Conservation (phyloP, 192 early-diverging fungal species). For the Phlyctochytrium arcticum region DNA sequence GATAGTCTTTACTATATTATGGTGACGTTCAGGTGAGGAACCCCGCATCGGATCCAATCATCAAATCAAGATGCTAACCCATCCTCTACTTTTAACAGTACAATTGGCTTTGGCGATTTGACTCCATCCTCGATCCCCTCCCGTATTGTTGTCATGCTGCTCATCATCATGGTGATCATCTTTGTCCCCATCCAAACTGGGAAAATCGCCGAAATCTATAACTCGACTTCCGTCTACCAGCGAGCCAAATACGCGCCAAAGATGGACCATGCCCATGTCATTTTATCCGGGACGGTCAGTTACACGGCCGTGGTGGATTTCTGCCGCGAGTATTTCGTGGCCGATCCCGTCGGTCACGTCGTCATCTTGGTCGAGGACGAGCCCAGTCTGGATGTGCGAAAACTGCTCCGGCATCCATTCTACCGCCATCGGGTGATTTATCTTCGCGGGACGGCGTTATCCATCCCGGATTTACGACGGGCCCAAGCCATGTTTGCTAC, state of each 20-base stretch:
- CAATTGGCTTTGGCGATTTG: constrained; percentile 55
- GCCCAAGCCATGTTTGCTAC: constrained; percentile 38
- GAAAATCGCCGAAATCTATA: constrained; percentile 50
- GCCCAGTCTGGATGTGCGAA: constrained; percentile 32
- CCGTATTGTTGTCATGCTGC: constrained; percentile 46
- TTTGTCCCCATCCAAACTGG: constrained; percentile 48
- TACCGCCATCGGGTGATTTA: constrained; percentile 39
- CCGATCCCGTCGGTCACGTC: constrained; percentile 29
- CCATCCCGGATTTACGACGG: constrained; percentile 33
- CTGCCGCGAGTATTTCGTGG: constrained; percentile 47
- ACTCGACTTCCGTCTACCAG: constrained; percentile 38
- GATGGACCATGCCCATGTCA: constrained; percentile 34
- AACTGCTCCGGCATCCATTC: constrained; percentile 45
- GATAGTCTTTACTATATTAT: constrained; percentile 56
- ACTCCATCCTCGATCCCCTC: constrained; percentile 46
- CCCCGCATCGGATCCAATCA: neutral
- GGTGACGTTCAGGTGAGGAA: constrained; percentile 45
- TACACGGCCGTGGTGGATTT: constrained; percentile 44
- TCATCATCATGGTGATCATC: constrained; percentile 49
- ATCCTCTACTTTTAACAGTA: constrained; percentile 22
- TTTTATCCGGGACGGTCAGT: constrained; percentile 37
- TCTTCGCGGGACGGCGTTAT: constrained; percentile 39
- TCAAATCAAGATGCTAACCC: neutral
- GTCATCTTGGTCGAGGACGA: constrained; percentile 36
- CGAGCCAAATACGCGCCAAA: constrained; percentile 35